phyloP scores from a whole-genome alignment of 129 eudicot genomes.

The Cynara cardunculus region DNA sequence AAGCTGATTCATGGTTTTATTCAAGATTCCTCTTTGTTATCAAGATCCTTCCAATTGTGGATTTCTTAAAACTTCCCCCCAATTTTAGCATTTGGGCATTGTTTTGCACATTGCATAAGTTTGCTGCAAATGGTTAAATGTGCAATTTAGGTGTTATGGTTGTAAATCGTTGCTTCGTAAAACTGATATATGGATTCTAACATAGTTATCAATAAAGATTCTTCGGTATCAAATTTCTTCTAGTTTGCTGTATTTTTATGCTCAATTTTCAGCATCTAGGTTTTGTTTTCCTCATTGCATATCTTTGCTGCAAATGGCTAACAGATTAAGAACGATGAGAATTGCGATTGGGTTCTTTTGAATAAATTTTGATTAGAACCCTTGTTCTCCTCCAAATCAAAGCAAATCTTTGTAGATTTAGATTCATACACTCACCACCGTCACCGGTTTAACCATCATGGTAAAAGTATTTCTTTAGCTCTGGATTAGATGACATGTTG shows the following conservation, averaged over 20 bases:
- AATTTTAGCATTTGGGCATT: not conserved
- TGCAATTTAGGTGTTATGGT: conserved; percentile 12
- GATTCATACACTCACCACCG: not conserved
- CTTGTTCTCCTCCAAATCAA: not conserved
- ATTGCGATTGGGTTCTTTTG: not conserved
- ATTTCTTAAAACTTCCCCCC: not conserved
- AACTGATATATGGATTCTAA: not conserved
- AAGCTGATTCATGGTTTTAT: conserved; percentile 8
- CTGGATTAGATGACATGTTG: not conserved
- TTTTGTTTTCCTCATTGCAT: not conserved
- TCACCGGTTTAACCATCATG: not conserved
- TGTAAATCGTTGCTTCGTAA: not conserved
- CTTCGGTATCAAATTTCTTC: not conserved
- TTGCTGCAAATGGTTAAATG: conserved; percentile 18
- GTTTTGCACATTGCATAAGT: conserved; percentile 3
- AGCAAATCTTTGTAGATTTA: not conserved
- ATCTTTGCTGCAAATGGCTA: not conserved
- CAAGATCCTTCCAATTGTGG: not conserved
- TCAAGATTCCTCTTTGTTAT: conserved; percentile 19
- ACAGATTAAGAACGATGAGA: not conserved
- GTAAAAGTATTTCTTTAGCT: not conserved
- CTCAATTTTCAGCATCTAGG: not conserved
- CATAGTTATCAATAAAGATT: not conserved
- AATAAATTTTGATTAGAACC: not conserved
- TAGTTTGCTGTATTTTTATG: not conserved